Evolutionary conservation across 2,329 filamentous ascomycete genomes (phyloP), one percentile per base, ranked within the genome.

Genomic region (Ophiosphaerella narmari): DNA sequence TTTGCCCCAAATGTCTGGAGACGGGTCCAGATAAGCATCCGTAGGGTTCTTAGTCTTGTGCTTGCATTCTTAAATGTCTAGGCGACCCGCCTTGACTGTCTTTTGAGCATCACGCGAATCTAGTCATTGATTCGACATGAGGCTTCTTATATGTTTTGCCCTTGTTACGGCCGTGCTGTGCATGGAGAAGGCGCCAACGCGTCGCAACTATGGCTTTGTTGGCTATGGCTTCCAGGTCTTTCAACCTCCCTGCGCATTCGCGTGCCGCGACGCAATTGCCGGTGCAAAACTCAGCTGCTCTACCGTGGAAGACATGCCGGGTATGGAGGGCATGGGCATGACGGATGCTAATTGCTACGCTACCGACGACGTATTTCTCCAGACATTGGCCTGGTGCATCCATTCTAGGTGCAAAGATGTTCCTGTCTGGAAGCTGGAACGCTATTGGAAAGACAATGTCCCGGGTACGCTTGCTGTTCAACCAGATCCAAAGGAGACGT

Each of bases 361-460:
- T 8, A 58, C 44, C 3, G 48, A 63, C 44, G 55, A 60, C 37
- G 29, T 43, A 5, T 63, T 55, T 43, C 45, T 63, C 6, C 45
- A 55, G 32, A 56, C 59, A 7, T 35, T 62, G 32, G 60, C 60
- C n/a, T 59, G 43, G 23, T 63, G 60, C 43, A 55, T 63, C 4
- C 46, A 34, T n/a, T 24, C 45, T 13, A 43, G 48, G 21, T 63
- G 60, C 50, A 16, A 39, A 13, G 43, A 46, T 4, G 18, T 52
- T 3, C 14, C 37, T 14, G 26, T 29, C 11, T 63, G 48, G 54
- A 48, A 55, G 33, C 39, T 60, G 16, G 60, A 63, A 47, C 52
- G 50, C 35, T 63, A 46, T 18, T 38, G 36, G 36, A 50, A 45
- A 29, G 39, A 21, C 39, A 53, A 42, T 31, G 46, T 53, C 2